Base-by-base conservation (phyloP, 2,329 filamentous ascomycete species). In the Microsporum audouinii region DNA sequence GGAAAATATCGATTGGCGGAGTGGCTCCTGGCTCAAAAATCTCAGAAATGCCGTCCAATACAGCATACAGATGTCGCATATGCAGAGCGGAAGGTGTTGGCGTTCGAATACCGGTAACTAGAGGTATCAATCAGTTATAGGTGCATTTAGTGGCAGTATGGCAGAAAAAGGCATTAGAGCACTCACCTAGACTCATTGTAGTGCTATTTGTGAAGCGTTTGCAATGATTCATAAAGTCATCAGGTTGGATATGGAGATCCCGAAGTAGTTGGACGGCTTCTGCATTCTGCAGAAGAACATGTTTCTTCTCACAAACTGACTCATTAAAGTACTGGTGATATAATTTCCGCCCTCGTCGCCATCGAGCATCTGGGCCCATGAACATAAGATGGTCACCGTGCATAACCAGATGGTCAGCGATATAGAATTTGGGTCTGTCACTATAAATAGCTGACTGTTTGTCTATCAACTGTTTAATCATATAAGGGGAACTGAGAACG, bases 391-490 rank as follows among this genome's bases (percentile, higher is more conserved):
- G 45, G 14, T 57, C 23, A 2, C 55, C 55, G 14, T 31, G 45
- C n/a, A 41, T 29, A 10, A 38, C 55, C 5, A 51, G 45, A 31
- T 51, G 45, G 45, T 51, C 45, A 29, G 45, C 45, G 10, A 80
- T 75, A 45, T 79, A 76, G 70, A 77, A 74, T 3, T 74, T 71
- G 8, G 74, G 74, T 0, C 80, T 72, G 12, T 76, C 75, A 0
- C 78, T 81, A 67, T 82, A 83, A 12, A 79, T 79, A 12, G 63
- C 68, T 51, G 78, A 78, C 41, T 76, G 71, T 62, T 79, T 78
- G 60, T 83, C 81, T 2, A 83, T 63, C 2, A 83, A 66, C 5
- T 83, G 80, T 58, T 79, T 81, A 36, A 82, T 74, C 0, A 73
- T 75, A 58, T 72, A 63, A 33, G 77, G 75, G 0, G 73, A 76